These are phyloP conservation scores for Epichloe elymi DNA, from an alignment of 2,329 filamentous ascomycete genomes.

Conservation along the genomic window DNA sequence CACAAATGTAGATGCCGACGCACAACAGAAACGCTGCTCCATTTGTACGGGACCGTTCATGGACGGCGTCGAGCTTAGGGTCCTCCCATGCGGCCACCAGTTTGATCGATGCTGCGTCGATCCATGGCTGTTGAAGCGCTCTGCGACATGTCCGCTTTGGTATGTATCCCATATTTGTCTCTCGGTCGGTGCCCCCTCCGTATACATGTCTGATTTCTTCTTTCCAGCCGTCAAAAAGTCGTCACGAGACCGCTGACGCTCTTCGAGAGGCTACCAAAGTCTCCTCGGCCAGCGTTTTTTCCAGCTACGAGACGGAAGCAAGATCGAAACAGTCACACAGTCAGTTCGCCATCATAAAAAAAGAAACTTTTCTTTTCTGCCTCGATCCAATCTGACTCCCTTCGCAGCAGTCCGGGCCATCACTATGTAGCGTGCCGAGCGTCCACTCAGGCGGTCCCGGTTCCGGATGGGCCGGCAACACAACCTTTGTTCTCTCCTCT, in stretches of 20 bases:
- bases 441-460: background rate
- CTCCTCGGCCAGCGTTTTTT: background rate
- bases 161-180: background rate
- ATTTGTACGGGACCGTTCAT: conserved; percentile 3
- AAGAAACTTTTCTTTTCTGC: no score
- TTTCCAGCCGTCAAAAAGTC: background rate
- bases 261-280: background rate
- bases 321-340: background rate
- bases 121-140: conserved; percentile 1
- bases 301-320: background rate
- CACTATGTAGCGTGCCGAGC: conserved; percentile 1
- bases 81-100: conserved; percentile 2
- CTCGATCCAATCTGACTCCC: background rate
- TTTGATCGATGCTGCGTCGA: conserved; percentile 4
- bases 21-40: background rate
- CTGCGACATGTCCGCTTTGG: conserved; percentile 4
- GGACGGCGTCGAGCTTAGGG: conserved; percentile 1
- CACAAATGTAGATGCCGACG: background rate
- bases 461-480: background rate
- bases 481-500: background rate
- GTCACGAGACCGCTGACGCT: background rate
- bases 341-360: background rate
- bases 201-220: no score
- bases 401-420: background rate
- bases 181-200: no score